A percentile compares a stretch with the other conserved stretches of the same genome.
Conservation (phyloP, 768 basidiomycete genomes). For the Mycena rosella region DNA sequence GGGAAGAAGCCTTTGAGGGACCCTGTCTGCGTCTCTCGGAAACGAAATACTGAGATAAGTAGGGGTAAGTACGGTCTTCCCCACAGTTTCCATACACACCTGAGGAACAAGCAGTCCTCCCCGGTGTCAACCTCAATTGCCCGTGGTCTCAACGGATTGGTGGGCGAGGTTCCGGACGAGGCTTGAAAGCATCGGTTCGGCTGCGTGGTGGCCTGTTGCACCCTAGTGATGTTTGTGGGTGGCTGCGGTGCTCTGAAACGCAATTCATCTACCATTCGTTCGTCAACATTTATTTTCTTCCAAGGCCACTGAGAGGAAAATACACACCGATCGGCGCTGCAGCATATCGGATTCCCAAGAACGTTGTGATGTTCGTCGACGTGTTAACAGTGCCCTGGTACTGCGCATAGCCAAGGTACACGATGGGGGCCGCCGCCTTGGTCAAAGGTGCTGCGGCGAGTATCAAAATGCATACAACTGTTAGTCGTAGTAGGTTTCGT, state of each 20-base stretch:
- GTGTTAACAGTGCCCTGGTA: background rate
- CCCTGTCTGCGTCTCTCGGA: too few relatives aligned
- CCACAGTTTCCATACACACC: background rate
- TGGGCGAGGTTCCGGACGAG: background rate
- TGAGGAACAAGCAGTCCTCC: constrained; percentile 7
- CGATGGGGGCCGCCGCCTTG: too few relatives aligned
- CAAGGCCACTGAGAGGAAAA: background rate
- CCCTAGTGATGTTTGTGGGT: background rate
- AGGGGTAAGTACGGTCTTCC: too few relatives aligned
- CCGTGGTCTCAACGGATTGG: background rate
- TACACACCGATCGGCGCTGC: background rate
- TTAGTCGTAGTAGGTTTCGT: too few relatives aligned
- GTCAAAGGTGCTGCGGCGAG: too few relatives aligned
- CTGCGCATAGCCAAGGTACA: background rate
- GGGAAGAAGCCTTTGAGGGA: too few relatives aligned
- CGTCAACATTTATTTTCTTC: constrained; percentile 30
- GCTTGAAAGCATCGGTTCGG: background rate
- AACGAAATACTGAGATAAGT: background rate
- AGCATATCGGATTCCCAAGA: background rate
- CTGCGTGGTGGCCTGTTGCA: background rate
- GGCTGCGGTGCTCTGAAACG: background rate
- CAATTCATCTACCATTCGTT: constrained; percentile 29
- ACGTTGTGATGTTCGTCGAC: background rate
- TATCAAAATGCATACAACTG: too few relatives aligned
- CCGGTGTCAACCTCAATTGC: too few relatives aligned